phyloP scores from a whole-genome alignment of 2,329 filamentous ascomycete genomes.

The Xylariaceae sp. region DNA sequence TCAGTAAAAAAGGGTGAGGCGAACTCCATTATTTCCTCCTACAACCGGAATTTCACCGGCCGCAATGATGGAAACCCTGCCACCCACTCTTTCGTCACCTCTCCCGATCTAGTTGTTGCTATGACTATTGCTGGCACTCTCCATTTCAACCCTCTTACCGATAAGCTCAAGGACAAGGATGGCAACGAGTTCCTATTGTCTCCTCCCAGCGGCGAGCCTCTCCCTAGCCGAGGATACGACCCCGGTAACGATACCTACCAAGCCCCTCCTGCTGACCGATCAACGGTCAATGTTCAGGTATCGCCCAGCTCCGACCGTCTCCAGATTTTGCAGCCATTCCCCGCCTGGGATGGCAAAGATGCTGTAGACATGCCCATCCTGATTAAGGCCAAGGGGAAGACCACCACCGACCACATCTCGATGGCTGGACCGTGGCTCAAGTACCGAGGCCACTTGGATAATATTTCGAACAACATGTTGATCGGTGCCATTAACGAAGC shows the following conservation, averaged over 20 bases:
- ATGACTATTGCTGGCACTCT: constrained; percentile 82
- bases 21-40: constrained; percentile 98
- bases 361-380: constrained; percentile 83
- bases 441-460: constrained; percentile 98
- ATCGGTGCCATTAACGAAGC: constrained; percentile 96
- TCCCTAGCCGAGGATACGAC: constrained; percentile 85
- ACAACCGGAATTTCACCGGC: constrained; percentile 99
- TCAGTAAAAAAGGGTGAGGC: constrained; percentile 93
- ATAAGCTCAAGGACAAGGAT: constrained; percentile 90
- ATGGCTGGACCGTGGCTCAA: constrained; percentile 98
- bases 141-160: constrained; percentile 93
- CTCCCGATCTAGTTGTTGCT: constrained; percentile 87
- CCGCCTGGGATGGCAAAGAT: constrained; percentile 91
- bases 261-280: constrained; percentile 83
- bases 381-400: constrained; percentile 97
- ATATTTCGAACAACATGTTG: constrained; percentile 99
- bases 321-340: constrained; percentile 86
- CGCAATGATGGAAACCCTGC: constrained; percentile 96
- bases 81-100: constrained; percentile 91
- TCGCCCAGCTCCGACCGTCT: constrained; percentile 92
- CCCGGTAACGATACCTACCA: constrained; percentile 94
- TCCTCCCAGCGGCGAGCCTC: constrained; percentile 78
- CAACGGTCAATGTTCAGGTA: constrained; percentile 76
- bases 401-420: constrained; percentile 95
- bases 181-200: constrained; percentile 94